Base-by-base conservation (phyloP, 768 basidiomycete species). In the Mrakia frigida region DNA sequence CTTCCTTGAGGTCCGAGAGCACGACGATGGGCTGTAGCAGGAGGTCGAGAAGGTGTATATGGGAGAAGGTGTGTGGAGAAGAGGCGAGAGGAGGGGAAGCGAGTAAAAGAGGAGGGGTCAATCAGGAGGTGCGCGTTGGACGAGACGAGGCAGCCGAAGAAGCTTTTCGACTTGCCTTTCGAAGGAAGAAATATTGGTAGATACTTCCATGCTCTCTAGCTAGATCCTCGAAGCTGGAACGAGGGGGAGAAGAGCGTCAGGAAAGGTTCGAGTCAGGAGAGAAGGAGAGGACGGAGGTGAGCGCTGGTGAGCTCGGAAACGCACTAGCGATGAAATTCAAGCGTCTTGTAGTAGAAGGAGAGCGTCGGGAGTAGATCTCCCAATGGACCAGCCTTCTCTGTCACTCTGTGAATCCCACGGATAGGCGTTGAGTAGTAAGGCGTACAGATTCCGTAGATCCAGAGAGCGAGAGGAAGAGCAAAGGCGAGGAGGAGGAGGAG, bases 101-200 rank as follows among this genome's bases (percentile, higher is more conserved):
- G 43, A 71, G 9, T 10, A 72, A 35, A 18, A 3, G 50, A 56
- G 50, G 70, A 65, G 2, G 33, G 63, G 18, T 35, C 68, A 41
- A 41, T 50, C 46, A 50, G 46, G 46, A 50, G 46, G 46, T 50
- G 46, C 46, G 46, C 46, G n/a, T 50, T 50, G 16, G 5, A 4
- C 5, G n/a, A 21, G 23, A 3, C 37, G 37, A n/a, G 33, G 23
- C 1, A 37, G 39, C 37, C n/a, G n/a, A n/a, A n/a, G 10, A 43
- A 2, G 31, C 2, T 25, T 39, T n/a, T 9, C 33, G 25, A 56
- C 65, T 35, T 23, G 43, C 65, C 65, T 68, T 68, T 11, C 65
- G 65, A 21, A 68, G 35, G 39, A 68, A 68, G 65, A 68, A 68
- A 25, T 68, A 68, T 39, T 68, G 65, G 35, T 68, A 71, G 35